phyloP scores from a whole-genome alignment of 192 early-diverging fungal genomes.

The Entophlyctis helioformis region DNA sequence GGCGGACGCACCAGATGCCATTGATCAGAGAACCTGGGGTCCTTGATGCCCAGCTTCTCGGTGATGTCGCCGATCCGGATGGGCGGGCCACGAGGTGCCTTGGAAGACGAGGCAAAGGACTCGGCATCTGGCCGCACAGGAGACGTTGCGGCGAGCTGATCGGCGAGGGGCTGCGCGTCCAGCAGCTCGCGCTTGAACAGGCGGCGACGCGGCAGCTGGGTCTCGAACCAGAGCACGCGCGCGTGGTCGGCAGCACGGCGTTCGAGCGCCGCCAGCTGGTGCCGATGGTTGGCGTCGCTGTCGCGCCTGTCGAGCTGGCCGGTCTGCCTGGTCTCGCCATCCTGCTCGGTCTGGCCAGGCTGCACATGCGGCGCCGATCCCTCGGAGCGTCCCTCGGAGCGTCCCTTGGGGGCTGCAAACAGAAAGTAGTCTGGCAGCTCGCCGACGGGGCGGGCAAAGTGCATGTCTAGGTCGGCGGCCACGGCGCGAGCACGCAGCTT shows the following conservation, averaged over 20 bases:
- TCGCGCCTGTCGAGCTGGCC: too few relatives aligned
- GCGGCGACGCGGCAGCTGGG: constrained; percentile 21
- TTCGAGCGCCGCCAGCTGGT: not conserved
- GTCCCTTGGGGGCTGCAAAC: constrained; percentile 33
- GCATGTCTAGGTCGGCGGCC: constrained; percentile 7
- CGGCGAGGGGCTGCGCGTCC: constrained; percentile 9
- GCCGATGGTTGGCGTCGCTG: not conserved
- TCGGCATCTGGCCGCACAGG: too few relatives aligned
- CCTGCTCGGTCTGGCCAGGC: too few relatives aligned
- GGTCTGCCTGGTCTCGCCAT: too few relatives aligned
- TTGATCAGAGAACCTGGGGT: constrained; percentile 64
- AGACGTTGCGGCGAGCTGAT: too few relatives aligned
- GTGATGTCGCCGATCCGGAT: constrained; percentile 14
- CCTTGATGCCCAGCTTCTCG: constrained; percentile 40
- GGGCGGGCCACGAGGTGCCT: constrained; percentile 1
- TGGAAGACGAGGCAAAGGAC: too few relatives aligned
- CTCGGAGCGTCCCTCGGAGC: not conserved
- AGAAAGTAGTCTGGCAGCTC: constrained; percentile 53
- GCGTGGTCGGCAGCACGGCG: constrained; percentile 1
- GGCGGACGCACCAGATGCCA: constrained; percentile 62
- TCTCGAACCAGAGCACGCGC: constrained; percentile 21
- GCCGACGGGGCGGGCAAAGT: constrained; percentile 48
- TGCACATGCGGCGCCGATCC: too few relatives aligned
- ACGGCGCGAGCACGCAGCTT: constrained; percentile 6
- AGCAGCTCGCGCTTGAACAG: constrained; percentile 19